A percentile compares a stretch with the other conserved stretches of the same genome.
Evolutionary conservation across 176 grass and related monocot species (phyloP).

Genomic region (Phoenix roebelenii): DNA sequence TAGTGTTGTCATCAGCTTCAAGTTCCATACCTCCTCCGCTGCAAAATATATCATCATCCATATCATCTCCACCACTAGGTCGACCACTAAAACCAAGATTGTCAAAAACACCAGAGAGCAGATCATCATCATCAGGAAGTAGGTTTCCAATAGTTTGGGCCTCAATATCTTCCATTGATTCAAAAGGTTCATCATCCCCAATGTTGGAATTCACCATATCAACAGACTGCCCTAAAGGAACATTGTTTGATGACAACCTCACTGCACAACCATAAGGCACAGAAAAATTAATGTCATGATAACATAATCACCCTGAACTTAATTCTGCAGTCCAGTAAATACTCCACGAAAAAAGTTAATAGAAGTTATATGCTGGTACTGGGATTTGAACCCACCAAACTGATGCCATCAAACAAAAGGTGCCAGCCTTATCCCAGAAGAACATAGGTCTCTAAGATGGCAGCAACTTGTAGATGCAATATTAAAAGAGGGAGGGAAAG

Average conservation of each 20-base stretch:
- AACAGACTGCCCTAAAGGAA: conserved; percentile 27
- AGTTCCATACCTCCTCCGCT: conserved; percentile 68
- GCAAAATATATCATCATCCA: conserved; percentile 72
- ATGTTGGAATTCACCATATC: conserved; percentile 25
- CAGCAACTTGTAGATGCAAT: conserved; percentile 2
- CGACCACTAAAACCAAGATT: conserved; percentile 34
- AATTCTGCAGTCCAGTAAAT: too few relatives aligned
- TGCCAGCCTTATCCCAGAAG: neutral
- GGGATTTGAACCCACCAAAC: too few relatives aligned
- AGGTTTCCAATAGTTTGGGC: conserved; percentile 80
- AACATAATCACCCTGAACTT: too few relatives aligned
- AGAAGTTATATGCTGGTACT: neutral
- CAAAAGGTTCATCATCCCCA: conserved; percentile 41
- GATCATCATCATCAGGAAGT: conserved; percentile 63
- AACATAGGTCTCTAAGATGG: neutral
- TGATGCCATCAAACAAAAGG: too few relatives aligned
- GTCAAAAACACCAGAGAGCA: conserved; percentile 45
- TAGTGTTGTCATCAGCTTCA: conserved; percentile 42
- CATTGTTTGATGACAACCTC: conserved; percentile 20
- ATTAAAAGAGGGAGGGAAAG: conserved; percentile 13
- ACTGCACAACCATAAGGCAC: conserved; percentile 20
- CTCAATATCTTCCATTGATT: conserved; percentile 64
- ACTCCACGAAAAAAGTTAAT: conserved; percentile 1
- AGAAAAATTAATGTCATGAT: too few relatives aligned
- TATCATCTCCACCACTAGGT: conserved; percentile 39